Base-by-base conservation (phyloP, 2,329 filamentous ascomycete genomes). In the Aureobasidium sp. region DNA sequence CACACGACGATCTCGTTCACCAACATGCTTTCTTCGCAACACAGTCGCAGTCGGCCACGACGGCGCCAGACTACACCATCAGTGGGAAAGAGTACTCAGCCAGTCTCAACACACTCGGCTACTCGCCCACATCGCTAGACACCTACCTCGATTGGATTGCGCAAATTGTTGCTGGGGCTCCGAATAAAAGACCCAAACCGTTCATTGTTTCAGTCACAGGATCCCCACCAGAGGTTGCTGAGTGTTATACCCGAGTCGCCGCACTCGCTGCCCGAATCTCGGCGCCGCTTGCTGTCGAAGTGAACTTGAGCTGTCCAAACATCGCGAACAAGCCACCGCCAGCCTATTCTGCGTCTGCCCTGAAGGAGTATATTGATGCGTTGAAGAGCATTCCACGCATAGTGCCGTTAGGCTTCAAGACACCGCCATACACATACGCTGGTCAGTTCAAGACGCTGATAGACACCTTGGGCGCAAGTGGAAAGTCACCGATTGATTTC, bases 231-330 rank as follows among this genome's bases (percentile, higher is more conserved):
- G 84, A 89, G 12, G 79, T 90, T 0, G 74, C 76, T 0, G 67
- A 74, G 62, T 86, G 84, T 74, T 87, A 88, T 69, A 64, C 66
- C 0, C 73, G 76, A 15, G 80, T 88, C 63, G 72, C 70, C 70
- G 63, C 63, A 29, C 51, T 69, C 64, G 64, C 79, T 63, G 20
- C 47, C 1, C 61, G 58, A 2, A 77, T 70, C 3, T 52, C 29
- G 27, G 77, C 84, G 66, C 78, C 79, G 1, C 76, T 90, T 0
- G 85, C 85, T 20, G 83, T 91, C 78, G 89, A 93, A 73, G 78
- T 92, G 68, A 93, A 93, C 70, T 82, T 92, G 34, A 88, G 84
- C 36, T 92, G 89, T 67, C 89, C 89, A 0, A 92, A 93, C 68
- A 91, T 92, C 55, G 79, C 82, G 0, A 76, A 77, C 20, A 81